Conservation (phyloP, 176 grass and related monocot genomes). For the Carex littledalei region DNA sequence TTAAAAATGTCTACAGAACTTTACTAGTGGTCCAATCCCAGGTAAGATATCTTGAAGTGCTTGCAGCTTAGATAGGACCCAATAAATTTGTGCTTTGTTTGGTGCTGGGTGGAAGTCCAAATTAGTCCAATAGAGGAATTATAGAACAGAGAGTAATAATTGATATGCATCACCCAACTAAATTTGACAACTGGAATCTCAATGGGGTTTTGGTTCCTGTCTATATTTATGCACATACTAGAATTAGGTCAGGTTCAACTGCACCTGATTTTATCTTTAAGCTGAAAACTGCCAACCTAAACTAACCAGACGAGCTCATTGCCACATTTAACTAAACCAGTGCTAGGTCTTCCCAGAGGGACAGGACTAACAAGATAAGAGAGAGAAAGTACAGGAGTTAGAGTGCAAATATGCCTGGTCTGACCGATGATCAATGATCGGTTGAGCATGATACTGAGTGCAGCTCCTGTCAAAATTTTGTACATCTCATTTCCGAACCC, state of each 20-base stretch:
- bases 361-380: slow-evolving; percentile 11
- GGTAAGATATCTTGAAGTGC: background rate
- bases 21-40: background rate
- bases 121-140: background rate
- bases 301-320: background rate
- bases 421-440: slow-evolving; percentile 92
- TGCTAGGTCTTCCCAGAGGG: background rate
- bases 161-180: background rate
- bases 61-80: background rate
- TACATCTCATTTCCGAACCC: slow-evolving; percentile 99
- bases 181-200: background rate
- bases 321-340: background rate
- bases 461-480: slow-evolving; percentile 82
- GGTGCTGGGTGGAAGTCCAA: background rate
- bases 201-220: background rate
- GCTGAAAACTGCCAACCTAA: background rate
- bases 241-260: background rate
- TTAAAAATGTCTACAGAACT: background rate
- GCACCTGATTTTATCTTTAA: background rate
- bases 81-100: background rate
- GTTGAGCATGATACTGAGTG: slow-evolving; percentile 88
- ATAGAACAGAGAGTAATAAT: background rate
- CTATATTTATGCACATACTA: background rate
- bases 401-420: slow-evolving; percentile 76
- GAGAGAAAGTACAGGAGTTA: slow-evolving; percentile 39